phyloP scores from a whole-genome alignment of 805 yeast genomes.

The Schwanniomyces vanrijiae region DNA sequence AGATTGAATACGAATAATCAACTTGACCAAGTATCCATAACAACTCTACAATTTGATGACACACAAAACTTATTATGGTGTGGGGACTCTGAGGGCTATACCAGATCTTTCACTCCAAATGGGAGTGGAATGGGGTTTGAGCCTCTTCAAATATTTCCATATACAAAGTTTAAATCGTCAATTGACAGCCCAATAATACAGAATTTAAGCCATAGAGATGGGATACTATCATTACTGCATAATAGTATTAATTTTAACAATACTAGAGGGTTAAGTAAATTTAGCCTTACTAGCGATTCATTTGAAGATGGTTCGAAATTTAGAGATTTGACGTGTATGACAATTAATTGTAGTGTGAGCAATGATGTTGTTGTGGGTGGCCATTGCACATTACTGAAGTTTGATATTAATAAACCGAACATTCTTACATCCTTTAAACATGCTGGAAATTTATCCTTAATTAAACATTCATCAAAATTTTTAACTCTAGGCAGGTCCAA shows the following conservation, averaged over 20 bases:
- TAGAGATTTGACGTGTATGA: slow-evolving; percentile 28
- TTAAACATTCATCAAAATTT: slow-evolving; percentile 48
- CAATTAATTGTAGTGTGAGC: slow-evolving; percentile 28
- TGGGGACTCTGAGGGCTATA: slow-evolving; percentile 64
- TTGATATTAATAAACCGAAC: slow-evolving; percentile 34
- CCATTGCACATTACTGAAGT: slow-evolving; percentile 22
- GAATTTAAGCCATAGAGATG: slow-evolving; percentile 29
- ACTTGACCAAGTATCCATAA: slow-evolving; percentile 14
- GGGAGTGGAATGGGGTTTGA: slow-evolving; percentile 16
- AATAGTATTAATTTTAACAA: slow-evolving; percentile 31
- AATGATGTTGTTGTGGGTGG: slow-evolving; percentile 31
- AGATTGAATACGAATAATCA: slow-evolving; percentile 8
- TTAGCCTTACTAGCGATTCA: slow-evolving; percentile 12
- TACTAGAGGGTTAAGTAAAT: slow-evolving; percentile 32
- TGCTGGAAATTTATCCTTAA: slow-evolving; percentile 42
- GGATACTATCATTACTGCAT: slow-evolving; percentile 34
- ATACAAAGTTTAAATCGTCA: slow-evolving; percentile 35
- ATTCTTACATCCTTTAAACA: slow-evolving; percentile 32
- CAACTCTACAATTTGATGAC: slow-evolving; percentile 57
- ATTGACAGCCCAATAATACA: slow-evolving; percentile 26
- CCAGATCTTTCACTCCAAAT: slow-evolving; percentile 32
- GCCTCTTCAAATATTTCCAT: slow-evolving; percentile 27
- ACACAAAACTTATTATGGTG: slow-evolving; percentile 82
- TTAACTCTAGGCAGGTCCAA: slow-evolving; percentile 57
- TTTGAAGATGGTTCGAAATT: slow-evolving; percentile 15